Conservation (phyloP, 139 green algal genomes). For the Bryopsis sp. region DNA sequence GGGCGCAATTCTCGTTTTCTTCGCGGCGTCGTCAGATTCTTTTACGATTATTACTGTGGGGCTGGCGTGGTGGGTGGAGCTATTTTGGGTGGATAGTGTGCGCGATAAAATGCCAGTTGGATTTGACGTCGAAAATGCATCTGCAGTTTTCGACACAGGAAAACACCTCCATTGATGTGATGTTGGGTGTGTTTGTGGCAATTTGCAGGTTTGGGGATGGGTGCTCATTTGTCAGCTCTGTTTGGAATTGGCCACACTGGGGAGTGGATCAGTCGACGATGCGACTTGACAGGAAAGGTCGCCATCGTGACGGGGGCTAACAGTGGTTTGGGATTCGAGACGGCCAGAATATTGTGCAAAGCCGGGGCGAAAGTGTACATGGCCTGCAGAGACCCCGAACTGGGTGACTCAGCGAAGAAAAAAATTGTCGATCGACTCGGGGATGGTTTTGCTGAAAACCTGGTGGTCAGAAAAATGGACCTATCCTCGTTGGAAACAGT, state of each 20-base stretch:
- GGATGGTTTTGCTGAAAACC: background rate
- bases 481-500: constrained; percentile 45
- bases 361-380: constrained; percentile 46
- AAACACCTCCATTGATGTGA: too few relatives aligned
- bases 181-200: too few relatives aligned
- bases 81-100: too few relatives aligned
- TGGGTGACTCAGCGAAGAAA: constrained; percentile 30
- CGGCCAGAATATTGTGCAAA: constrained; percentile 32
- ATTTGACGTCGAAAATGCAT: too few relatives aligned
- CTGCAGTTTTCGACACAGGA: too few relatives aligned
- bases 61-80: too few relatives aligned
- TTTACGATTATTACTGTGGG: too few relatives aligned
- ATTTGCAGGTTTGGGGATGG: too few relatives aligned
- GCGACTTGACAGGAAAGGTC: constrained; percentile 33
- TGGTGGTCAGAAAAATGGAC: constrained; percentile 23
- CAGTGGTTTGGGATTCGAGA: constrained; percentile 46
- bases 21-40: too few relatives aligned
- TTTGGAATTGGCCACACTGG: background rate
- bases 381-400: constrained; percentile 45
- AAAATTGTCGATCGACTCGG: background rate
- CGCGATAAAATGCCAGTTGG: too few relatives aligned
- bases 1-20: too few relatives aligned
- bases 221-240: too few relatives aligned
- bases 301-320: constrained; percentile 56
- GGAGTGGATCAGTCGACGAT: background rate